A percentile compares a stretch with the other conserved stretches of the same genome.
phyloP scores from a whole-genome alignment of 2,329 filamentous ascomycete species.

The Pyrenophora seminiperda region DNA sequence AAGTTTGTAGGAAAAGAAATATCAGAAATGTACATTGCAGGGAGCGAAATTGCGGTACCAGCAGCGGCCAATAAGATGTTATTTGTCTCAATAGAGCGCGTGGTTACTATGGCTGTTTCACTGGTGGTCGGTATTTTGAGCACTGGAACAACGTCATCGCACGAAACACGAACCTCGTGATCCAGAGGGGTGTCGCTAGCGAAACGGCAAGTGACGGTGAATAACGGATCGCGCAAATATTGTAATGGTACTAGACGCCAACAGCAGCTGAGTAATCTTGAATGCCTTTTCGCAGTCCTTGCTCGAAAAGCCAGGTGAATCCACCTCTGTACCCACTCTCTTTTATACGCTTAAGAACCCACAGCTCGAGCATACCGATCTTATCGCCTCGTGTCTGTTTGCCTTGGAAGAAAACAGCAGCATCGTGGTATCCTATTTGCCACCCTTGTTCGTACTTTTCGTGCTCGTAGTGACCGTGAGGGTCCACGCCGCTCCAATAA shows the following conservation, averaged over 20 bases:
- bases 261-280: conserved; percentile 45
- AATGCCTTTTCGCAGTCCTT: conserved; percentile 55
- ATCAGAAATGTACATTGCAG: background rate
- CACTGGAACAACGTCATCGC: conserved; percentile 3
- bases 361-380: conserved; percentile 64
- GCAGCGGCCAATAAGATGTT: background rate
- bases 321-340: conserved; percentile 57
- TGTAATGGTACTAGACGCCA: conserved; percentile 16
- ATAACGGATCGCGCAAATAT: background rate
- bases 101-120: conserved; percentile 1
- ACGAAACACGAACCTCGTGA: background rate
- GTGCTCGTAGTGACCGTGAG: conserved; percentile 57
- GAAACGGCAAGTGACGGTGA: conserved; percentile 1
- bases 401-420: conserved; percentile 56
- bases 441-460: conserved; percentile 62
- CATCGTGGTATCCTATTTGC: conserved; percentile 62
- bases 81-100: background rate
- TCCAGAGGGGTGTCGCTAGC: background rate
- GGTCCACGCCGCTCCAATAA: conserved; percentile 57
- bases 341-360: conserved; percentile 60
- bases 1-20: background rate
- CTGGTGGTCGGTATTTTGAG: background rate
- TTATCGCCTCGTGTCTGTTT: conserved; percentile 52
- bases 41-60: conserved; percentile 3
- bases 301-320: conserved; percentile 59